Evolutionary conservation across 257 asterid genomes (phyloP).

Genomic region (Mitragyna speciosa): DNA sequence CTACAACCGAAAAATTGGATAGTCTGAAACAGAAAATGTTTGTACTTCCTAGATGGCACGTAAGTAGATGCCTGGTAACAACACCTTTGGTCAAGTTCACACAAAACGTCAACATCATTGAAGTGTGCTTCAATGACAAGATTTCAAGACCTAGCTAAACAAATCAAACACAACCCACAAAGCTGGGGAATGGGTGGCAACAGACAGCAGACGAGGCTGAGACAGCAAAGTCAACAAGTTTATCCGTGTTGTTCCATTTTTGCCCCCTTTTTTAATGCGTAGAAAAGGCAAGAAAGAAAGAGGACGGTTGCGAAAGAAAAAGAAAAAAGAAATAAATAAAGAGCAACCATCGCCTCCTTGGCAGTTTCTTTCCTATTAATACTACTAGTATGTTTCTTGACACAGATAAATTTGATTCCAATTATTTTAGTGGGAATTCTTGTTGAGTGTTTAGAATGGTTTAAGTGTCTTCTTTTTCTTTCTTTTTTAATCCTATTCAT

Average conservation of each 20-base stretch:
- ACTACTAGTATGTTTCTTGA: neutral
- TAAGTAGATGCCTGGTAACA: neutral
- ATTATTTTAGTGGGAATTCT: neutral
- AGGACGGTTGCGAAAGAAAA: conserved; percentile 16
- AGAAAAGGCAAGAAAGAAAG: neutral
- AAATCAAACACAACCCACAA: neutral
- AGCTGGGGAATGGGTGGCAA: neutral
- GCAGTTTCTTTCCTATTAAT: conserved; percentile 1
- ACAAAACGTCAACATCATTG: neutral
- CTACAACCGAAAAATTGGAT: neutral
- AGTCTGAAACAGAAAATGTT: neutral
- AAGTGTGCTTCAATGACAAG: neutral
- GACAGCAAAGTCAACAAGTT: conserved; percentile 21
- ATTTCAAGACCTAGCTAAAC: neutral
- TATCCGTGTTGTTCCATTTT: conserved; percentile 16
- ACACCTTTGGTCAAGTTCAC: neutral
- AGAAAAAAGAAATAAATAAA: neutral
- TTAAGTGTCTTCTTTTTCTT: neutral
- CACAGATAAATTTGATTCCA: conserved; percentile 11
- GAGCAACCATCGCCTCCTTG: neutral
- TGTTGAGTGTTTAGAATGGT: conserved; percentile 4
- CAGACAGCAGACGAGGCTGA: neutral
- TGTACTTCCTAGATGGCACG: neutral
- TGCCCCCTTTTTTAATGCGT: conserved; percentile 22
- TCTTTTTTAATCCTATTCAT: conserved; percentile 10